These are phyloP conservation scores for Wickerhamomyces bovis DNA, from an alignment of 805 yeast genomes.

Conservation along the genomic window DNA sequence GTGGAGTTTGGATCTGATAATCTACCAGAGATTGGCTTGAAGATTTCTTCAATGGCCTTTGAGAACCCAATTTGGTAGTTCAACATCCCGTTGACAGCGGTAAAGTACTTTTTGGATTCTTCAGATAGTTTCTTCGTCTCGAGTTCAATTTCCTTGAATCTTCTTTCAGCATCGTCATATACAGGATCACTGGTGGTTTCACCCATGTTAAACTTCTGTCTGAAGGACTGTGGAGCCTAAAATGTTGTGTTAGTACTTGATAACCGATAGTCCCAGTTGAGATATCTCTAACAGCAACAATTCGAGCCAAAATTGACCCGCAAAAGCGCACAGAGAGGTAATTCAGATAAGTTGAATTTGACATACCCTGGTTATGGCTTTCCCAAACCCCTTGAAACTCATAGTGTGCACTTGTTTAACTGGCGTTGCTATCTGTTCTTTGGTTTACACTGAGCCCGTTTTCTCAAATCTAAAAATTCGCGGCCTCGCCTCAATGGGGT, in stretches of 20 bases:
- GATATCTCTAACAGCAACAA: not conserved
- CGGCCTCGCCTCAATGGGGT: not conserved
- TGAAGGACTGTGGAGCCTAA: conserved; percentile 84
- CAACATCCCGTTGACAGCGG: conserved; percentile 90
- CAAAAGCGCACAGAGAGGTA: not conserved
- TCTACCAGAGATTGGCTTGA: conserved; percentile 92
- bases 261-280: not conserved
- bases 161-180: conserved; percentile 90
- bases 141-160: conserved; percentile 85
- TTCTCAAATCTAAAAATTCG: not conserved
- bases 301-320: not conserved
- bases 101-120: conserved; percentile 84
- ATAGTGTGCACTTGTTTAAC: conserved; percentile 28
- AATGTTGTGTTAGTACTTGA: conserved; percentile 2
- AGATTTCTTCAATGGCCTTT: conserved; percentile 91
- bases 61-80: conserved; percentile 92
- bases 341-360: too few relatives aligned
- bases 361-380: conserved; percentile 58
- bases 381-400: conserved; percentile 87
- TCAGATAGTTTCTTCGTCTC: conserved; percentile 87
- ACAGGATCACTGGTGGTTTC: conserved; percentile 74
- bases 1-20: conserved; percentile 83
- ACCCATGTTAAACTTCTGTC: conserved; percentile 91
- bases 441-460: not conserved
- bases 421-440: not conserved